phyloP scores from a whole-genome alignment of 495 filamentous ascomycete species.

The Tetracladium setigerum region DNA sequence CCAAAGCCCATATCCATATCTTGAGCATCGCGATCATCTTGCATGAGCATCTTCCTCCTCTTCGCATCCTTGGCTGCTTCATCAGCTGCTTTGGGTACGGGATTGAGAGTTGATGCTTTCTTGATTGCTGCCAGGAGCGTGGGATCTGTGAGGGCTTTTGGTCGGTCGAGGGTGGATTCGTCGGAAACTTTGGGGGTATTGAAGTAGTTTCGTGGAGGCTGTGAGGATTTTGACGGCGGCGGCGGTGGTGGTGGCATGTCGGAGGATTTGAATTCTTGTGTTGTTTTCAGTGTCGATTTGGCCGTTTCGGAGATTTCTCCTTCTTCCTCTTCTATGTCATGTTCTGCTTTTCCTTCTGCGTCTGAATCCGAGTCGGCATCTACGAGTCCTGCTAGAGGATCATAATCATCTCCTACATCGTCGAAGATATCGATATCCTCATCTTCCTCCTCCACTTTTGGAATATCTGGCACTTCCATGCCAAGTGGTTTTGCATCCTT shows the following conservation, averaged over 20 bases:
- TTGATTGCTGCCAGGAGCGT: constrained; percentile 76
- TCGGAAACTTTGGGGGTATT: constrained; percentile 28
- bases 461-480: constrained; percentile 66
- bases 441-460: constrained; percentile 42
- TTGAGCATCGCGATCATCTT: constrained; percentile 73
- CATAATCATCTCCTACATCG: constrained; percentile 77
- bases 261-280: constrained; percentile 19
- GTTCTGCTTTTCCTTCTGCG: constrained; percentile 21
- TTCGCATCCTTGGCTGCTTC: constrained; percentile 51
- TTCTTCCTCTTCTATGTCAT: constrained; percentile 20
- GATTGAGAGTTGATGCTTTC: constrained; percentile 69
- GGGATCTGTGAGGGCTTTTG: constrained; percentile 57
- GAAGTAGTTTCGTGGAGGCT: constrained; percentile 53
- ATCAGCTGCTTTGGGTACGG: constrained; percentile 30
- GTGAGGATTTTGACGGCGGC: constrained; percentile 24
- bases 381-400: constrained; percentile 70
- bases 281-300: constrained; percentile 2
- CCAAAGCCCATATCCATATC: constrained; percentile 96
- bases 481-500: constrained; percentile 61
- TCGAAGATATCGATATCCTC: constrained; percentile 77
- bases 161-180: constrained; percentile 26
- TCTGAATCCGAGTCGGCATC: constrained; percentile 37
- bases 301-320: constrained; percentile 6
- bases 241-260: constrained; percentile 37
- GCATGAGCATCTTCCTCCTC: constrained; percentile 66